A percentile compares a stretch with the other conserved stretches of the same genome.
Conservation (phyloP, 2,329 filamentous ascomycete species). For the Trichocomaceae sp. region DNA sequence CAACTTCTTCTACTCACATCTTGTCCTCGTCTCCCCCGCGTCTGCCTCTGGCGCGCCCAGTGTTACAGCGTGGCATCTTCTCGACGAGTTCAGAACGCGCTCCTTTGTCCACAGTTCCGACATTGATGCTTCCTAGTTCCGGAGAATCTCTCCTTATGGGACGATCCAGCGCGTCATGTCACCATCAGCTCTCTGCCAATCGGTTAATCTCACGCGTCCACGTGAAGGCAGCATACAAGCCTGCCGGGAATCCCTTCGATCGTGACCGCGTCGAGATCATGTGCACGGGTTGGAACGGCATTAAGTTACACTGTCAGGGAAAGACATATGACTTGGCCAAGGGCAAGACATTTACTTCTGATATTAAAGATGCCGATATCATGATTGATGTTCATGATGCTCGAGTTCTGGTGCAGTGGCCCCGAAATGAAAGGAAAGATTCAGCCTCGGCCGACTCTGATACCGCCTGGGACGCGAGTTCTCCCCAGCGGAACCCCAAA, state of each 20-base stretch:
- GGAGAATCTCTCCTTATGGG: slow-evolving; percentile 82
- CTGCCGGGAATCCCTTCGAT: slow-evolving; percentile 60
- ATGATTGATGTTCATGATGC: slow-evolving; percentile 94
- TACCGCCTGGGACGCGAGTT: slow-evolving; percentile 61
- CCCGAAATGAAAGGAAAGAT: slow-evolving; percentile 51
- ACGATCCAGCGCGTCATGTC: slow-evolving; percentile 88
- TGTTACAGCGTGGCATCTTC: slow-evolving; percentile 57
- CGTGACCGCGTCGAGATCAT: slow-evolving; percentile 77
- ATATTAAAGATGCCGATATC: slow-evolving; percentile 80
- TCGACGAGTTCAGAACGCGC: slow-evolving; percentile 60
- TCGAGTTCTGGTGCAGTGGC: slow-evolving; percentile 85
- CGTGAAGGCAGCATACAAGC: slow-evolving; percentile 77
- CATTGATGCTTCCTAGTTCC: slow-evolving; percentile 70
- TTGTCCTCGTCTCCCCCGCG: slow-evolving; percentile 76
- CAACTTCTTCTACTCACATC: slow-evolving; percentile 88
- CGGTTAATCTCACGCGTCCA: slow-evolving; percentile 90
- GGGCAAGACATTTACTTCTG: slow-evolving; percentile 82
- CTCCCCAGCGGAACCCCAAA: slow-evolving; percentile 30
- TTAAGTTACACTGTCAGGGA: slow-evolving; percentile 86
- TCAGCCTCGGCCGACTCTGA: slow-evolving; percentile 52
- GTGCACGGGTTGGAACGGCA: slow-evolving; percentile 92
- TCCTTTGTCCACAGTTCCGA: slow-evolving; percentile 77
- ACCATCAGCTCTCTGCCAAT: slow-evolving; percentile 88
- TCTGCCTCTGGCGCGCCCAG: slow-evolving; percentile 43
- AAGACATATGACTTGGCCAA: slow-evolving; percentile 79